A percentile compares a stretch with the other conserved stretches of the same genome.
phyloP scores from a whole-genome alignment of 2,329 filamentous ascomycete genomes.

The Alternaria triticimaculans region DNA sequence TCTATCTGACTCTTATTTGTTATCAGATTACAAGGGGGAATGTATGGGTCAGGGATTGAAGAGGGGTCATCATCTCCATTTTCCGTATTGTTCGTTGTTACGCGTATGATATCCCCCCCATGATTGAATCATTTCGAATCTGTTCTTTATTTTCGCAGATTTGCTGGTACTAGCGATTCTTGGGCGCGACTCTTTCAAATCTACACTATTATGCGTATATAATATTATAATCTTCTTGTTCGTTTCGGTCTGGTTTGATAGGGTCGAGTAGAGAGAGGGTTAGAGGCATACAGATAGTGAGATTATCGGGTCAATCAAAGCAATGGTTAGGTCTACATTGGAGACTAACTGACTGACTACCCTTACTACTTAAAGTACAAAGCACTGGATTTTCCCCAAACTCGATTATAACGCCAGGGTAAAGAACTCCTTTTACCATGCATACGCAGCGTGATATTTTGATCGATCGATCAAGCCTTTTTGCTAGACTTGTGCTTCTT shows the following conservation, averaged over 20 bases:
- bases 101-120: conserved; percentile 14
- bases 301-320: not conserved
- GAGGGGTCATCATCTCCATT: not conserved
- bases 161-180: not conserved
- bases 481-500: conserved; percentile 51
- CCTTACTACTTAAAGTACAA: not conserved
- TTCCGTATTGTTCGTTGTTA: not conserved
- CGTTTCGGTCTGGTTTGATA: not conserved
- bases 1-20: not conserved
- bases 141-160: not conserved
- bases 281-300: not conserved
- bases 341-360: not conserved
- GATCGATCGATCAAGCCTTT: conserved; percentile 43
- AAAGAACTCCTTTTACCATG: not conserved
- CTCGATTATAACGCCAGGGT: not conserved
- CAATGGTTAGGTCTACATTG: not conserved
- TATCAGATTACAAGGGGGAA: not conserved
- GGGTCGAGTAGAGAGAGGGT: not conserved
- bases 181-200: not conserved
- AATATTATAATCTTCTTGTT: not conserved
- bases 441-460: not conserved
- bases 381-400: not conserved
- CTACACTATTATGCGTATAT: not conserved
- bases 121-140: not conserved
- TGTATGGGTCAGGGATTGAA: not conserved